Percentiles rank a stretch among this genome's conserved stretches.
Evolutionary conservation across 2,329 filamentous ascomycete genomes (phyloP).

Genomic region (Claviceps citrina): DNA sequence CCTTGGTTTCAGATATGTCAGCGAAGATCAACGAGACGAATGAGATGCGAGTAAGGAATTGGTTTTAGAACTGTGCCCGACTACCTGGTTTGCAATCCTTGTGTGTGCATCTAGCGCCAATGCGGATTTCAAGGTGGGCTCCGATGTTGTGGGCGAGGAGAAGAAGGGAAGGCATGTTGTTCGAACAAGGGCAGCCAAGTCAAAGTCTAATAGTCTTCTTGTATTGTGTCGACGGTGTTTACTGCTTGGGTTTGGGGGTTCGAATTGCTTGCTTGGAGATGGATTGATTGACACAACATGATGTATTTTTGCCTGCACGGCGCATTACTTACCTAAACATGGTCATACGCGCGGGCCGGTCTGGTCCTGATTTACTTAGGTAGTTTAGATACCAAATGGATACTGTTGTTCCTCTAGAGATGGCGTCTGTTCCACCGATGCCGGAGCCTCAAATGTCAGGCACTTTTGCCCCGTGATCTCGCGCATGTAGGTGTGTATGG

Average conservation of each 20-base stretch:
- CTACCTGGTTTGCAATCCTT: conserved; percentile 4
- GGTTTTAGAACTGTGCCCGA: conserved; percentile 7
- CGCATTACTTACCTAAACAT: conserved; percentile 7
- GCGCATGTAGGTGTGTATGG: not conserved
- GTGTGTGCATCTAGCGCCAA: conserved; percentile 5
- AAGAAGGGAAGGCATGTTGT: no score
- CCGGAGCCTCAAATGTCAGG: not conserved
- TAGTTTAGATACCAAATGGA: conserved; percentile 14
- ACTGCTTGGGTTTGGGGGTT: not conserved
- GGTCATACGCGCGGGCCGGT: conserved; percentile 7
- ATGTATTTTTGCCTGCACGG: conserved; percentile 4
- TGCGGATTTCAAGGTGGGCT: not conserved
- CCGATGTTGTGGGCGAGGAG: not conserved
- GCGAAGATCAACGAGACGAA: conserved; percentile 5
- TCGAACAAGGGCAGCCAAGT: not conserved
- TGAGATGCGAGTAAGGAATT: conserved; percentile 7
- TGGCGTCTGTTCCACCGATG: no score
- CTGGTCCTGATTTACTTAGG: conserved; percentile 10
- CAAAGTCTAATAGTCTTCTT: conserved; percentile 1
- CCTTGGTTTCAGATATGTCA: conserved; percentile 1
- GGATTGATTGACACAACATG: conserved; percentile 9
- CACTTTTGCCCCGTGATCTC: not conserved
- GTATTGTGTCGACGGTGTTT: not conserved
- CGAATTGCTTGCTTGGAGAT: conserved; percentile 2
- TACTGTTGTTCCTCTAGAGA: conserved; percentile 1